Base-by-base conservation (phyloP, 129 eudicot genomes). In the Ambrosia artemisiifolia region DNA sequence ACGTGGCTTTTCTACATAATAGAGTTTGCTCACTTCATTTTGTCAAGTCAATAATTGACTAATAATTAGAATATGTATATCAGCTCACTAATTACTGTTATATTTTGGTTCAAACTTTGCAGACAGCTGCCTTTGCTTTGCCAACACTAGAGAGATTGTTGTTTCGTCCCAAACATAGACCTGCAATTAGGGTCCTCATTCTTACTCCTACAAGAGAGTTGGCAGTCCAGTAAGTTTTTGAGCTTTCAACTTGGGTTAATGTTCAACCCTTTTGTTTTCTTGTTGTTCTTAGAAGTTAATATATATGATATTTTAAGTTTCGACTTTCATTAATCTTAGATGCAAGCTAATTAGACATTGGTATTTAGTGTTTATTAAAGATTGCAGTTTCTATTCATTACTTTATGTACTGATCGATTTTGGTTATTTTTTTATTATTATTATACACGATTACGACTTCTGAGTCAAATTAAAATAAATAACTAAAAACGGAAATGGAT, bases 191-290 rank as follows among this genome's bases (percentile, higher is more conserved):
- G 81, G 96, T 90, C 36, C 97, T 94, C 57, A 90, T 94, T 75
- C 98, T 94, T 70, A 90, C 98, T 57, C 98, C 98, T 54, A 90
- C 98, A 24, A 94, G 97, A 84, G 98, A 94, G 88, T 74, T 94
- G 76, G 98, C 98, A 11, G 97, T 84, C 54, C 98, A 94, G 98
- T 94, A 84, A 84, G 98, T 85, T 18, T 63, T 73, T 12, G 13
- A 5, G 42, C 20, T 61, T 59, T 34, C 24, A 74, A 43, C 75
- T 35, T 24, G 17, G 2, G 44, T 40, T 40, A 40, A 40, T 40
- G 44, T 40, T 40, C 9, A 40, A 40, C 44, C 44, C 44, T 40
- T 40, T 8, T 40, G 43, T 17, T 9, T 40, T 42, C 33, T 40
- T 40, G 44, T 40, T 40, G 7, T 10, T 40, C 44, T 40, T 40